Base-by-base conservation (phyloP, 257 asterid species). In the Nicotiana noctiflora region DNA sequence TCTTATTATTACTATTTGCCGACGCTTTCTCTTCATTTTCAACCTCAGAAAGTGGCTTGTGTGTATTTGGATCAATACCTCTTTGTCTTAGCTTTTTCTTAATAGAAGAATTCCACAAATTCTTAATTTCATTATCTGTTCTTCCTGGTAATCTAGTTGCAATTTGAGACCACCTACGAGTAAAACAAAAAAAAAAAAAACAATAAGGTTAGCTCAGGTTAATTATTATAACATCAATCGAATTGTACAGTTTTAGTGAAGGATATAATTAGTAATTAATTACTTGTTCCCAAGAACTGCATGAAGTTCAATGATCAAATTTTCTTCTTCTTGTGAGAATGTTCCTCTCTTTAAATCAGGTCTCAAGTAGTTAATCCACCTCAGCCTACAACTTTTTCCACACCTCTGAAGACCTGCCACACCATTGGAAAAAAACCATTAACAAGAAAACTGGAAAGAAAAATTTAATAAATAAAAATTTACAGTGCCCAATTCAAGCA, bases 291-390 rank as follows among this genome's bases (percentile, higher is more conserved):
- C 98, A 21, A 95, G 93, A 82, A 91, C 96, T 86, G 95, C 97
- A 90, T 95, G 98, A 85, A 95, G 82, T 76, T 92, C 97, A 34
- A 95, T 84, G 6, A 95, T 93, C 90, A 92, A 83, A 77, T 81
- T 91, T 86, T 95, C 98, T 53, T 95, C 98, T 21, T 93, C 98
- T 7, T 86, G 90, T 1, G 98, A 93, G 70, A 95, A 95, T 82
- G 98, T 90, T 55, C 98, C 98, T 86, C 98, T 88, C 81, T 93
- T 93, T 83, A 95, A 88, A 80, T 95, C 98, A 21, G 98, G 98
- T 87, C 98, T 88, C 49, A 95, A 80, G 85, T 95, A 95, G 81
- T 95, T 95, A 52, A 95, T 93, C 98, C 98, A 95, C 81, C 98
- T 86, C 17, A 95, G 75, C 75, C 98, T 88, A 84, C 98, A 95